Evolutionary conservation across 768 basidiomycete genomes (phyloP).

Genomic region (Postia placenta): DNA sequence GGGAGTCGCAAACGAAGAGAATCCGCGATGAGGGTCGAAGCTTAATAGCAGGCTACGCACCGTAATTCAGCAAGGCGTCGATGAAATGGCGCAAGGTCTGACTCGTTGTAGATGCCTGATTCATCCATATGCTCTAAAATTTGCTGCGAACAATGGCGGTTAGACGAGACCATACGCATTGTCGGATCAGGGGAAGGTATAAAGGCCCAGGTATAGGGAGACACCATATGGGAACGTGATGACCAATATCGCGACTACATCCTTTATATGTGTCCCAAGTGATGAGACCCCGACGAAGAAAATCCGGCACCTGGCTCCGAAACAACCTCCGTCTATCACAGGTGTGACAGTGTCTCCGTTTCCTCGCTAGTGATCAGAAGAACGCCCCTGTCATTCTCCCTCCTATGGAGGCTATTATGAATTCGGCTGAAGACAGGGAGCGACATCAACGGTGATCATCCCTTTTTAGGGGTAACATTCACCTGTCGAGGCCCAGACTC

Average conservation of each 20-base stretch:
- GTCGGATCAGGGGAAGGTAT: no score
- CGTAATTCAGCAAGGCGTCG: slow-evolving; percentile 76
- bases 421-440: no score
- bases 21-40: neutral
- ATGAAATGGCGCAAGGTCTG: slow-evolving; percentile 85
- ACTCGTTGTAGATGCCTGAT: slow-evolving; percentile 88
- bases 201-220: no score
- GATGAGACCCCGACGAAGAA: no score
- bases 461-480: no score
- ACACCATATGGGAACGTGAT: no score
- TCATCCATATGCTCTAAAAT: slow-evolving; percentile 95
- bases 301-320: neutral
- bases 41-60: slow-evolving; percentile 15
- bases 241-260: no score
- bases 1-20: no score
- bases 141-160: slow-evolving; percentile 50
- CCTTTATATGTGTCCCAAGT: no score
- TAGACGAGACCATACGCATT: neutral
- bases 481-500: no score
- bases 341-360: neutral
- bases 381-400: slow-evolving; percentile 3
- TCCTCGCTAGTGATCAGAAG: neutral
- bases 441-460: no score
- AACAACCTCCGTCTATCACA: slow-evolving; percentile 1
- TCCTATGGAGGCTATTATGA: no score